phyloP scores from a whole-genome alignment of 2,329 filamentous ascomycete genomes.

The Fonsecaea pugnacius region DNA sequence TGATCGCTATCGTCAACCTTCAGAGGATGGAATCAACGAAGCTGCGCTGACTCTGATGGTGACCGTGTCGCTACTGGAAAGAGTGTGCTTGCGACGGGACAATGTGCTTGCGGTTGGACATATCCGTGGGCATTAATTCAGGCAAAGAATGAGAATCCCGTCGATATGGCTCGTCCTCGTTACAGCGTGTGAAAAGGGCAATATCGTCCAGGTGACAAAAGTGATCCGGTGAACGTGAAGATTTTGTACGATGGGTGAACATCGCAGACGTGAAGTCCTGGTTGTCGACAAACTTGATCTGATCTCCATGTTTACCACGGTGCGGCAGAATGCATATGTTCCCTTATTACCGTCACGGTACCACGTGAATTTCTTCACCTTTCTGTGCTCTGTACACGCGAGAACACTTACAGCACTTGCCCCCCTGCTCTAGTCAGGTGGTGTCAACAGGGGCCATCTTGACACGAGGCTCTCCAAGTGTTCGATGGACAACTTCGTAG shows the following conservation, averaged over 20 bases:
- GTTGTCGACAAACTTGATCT: neutral
- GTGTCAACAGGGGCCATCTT: neutral
- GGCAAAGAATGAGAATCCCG: neutral
- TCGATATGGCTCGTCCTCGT: neutral
- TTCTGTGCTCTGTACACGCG: neutral
- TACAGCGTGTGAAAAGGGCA: neutral
- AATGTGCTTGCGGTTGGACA: neutral
- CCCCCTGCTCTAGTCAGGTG: neutral
- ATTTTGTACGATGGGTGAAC: neutral
- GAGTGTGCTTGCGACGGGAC: neutral
- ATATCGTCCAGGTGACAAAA: neutral
- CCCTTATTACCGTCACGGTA: neutral
- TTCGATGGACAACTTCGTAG: neutral
- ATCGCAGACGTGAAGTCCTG: slow-evolving; percentile 3
- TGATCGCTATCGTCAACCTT: neutral
- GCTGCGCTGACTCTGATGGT: neutral
- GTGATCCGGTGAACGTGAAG: neutral
- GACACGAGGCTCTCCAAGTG: neutral
- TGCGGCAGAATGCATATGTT: slow-evolving; percentile 19
- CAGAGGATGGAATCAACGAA: neutral
- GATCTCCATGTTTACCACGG: slow-evolving; percentile 11
- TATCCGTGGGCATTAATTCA: neutral
- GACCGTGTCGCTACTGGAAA: neutral
- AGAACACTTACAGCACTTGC: neutral
- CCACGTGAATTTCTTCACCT: neutral